Conservation (phyloP, 352 stramenopile species). For the Pythium dissotocum region DNA sequence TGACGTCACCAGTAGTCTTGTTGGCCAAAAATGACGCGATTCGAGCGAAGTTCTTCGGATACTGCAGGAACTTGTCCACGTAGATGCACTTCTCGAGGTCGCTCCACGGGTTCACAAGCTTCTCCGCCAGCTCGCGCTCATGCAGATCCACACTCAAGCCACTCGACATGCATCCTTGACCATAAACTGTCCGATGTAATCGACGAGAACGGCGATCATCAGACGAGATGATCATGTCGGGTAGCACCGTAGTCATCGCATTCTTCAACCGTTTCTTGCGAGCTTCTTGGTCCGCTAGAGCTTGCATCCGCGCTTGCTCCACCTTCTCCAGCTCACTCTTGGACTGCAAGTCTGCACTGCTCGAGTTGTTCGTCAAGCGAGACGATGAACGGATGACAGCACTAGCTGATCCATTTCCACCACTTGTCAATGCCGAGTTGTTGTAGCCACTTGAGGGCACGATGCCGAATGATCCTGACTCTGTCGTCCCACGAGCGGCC, state of each 20-base stretch:
- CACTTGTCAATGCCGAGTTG: background rate
- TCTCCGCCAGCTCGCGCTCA: conserved; percentile 63
- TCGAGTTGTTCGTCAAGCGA: conserved; percentile 86
- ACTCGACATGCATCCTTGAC: conserved; percentile 67
- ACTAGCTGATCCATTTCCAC: conserved; percentile 27
- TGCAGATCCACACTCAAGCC: conserved; percentile 64
- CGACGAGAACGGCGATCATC: conserved; percentile 53
- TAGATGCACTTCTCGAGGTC: conserved; percentile 99
- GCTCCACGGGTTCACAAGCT: conserved; percentile 95
- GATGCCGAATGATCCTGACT: background rate
- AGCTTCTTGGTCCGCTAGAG: conserved; percentile 76
- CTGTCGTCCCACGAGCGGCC: background rate
- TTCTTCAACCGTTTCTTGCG: conserved; percentile 85
- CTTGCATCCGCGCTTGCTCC: conserved; percentile 75
- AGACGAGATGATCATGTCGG: conserved; percentile 77
- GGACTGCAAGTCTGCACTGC: conserved; percentile 56
- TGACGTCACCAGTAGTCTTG: conserved; percentile 96
- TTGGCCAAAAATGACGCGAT: conserved; percentile 95
- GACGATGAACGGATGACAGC: conserved; percentile 74
- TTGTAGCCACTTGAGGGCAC: conserved; percentile 6
- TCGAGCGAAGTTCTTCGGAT: conserved; percentile 98
- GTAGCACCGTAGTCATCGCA: conserved; percentile 77
- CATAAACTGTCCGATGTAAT: conserved; percentile 54
- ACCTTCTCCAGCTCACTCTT: conserved; percentile 82
- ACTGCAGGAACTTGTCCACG: conserved; percentile 98